Evolutionary conservation across 371 early-diverging fungal species (phyloP).

Genomic region (Syncephalastrum sp.): DNA sequence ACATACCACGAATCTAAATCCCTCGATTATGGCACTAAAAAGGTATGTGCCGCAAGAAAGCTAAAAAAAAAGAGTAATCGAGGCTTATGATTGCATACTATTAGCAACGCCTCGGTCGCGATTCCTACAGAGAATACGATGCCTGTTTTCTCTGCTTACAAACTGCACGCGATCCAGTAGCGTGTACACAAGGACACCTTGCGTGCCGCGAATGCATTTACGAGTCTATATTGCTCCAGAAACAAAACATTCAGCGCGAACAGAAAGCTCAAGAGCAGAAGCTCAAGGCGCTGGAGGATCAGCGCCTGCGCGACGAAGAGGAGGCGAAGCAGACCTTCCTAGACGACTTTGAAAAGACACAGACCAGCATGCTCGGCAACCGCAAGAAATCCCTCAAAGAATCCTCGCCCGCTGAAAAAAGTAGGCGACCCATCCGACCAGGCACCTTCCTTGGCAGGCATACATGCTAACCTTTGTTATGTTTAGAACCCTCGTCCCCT

Average conservation of each 20-base stretch:
- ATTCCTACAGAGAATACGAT: conserved; percentile 85
- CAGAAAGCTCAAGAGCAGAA: conserved; percentile 63
- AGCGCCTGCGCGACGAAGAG: conserved; percentile 37
- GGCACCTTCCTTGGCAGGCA: no score
- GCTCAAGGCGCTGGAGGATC: conserved; percentile 60
- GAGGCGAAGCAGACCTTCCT: conserved; percentile 54
- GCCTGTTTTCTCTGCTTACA: conserved; percentile 92
- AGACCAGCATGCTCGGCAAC: conserved; percentile 55
- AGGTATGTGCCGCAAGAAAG: conserved; percentile 36
- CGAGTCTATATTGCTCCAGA: conserved; percentile 86
- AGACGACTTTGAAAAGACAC: conserved; percentile 65
- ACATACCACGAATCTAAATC: conserved; percentile 89
- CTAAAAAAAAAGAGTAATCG: not conserved
- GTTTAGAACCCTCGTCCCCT: not conserved
- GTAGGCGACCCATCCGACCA: no score
- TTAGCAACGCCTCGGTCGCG: conserved; percentile 82
- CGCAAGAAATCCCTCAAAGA: conserved; percentile 9
- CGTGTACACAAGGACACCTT: conserved; percentile 82
- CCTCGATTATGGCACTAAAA: conserved; percentile 91
- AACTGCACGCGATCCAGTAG: conserved; percentile 79
- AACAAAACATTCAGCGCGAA: conserved; percentile 71
- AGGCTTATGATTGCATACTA: not conserved
- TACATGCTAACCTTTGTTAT: not conserved
- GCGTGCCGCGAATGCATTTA: conserved; percentile 90
- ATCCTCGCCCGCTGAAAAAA: no score